Evolutionary conservation across 2,329 filamentous ascomycete genomes (phyloP), one percentile per base, ranked within the genome.

Genomic region (Cercospora berteroae): DNA sequence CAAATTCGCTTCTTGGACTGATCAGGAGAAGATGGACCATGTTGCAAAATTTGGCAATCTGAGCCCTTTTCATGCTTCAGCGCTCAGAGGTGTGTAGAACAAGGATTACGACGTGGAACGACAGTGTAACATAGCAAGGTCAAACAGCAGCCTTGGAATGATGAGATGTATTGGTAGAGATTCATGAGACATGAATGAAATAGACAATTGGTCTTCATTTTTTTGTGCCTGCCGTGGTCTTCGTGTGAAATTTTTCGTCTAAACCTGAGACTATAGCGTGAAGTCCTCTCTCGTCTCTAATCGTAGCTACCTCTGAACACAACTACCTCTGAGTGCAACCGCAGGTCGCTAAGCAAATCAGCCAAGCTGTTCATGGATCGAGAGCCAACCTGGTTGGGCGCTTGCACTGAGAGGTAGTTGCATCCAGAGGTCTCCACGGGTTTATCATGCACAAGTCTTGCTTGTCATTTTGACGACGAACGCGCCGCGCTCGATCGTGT

Each of bases 401-500:
- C 16, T 42, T n/a, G 3, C 36, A 42, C 36, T 42, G 6, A n/a
- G 3, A 42, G 16, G 16, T n/a, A 42, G 16, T 42, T 42, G 6
- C 36, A n/a, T 42, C n/a, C 6, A 42, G 16, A 42, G 16, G 16
- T n/a, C n/a, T 42, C 16, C 16, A 42, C 36, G 36, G n/a, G n/a
- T 0, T 9, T 6, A 58, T 58, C 29, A 36, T 33, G 55, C 55
- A 50, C 59, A 62, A n/a, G 59, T 62, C 39, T 61, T 59, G 33
- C 63, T 59, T 33, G 60, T 68, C 65, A 67, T 64, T 77, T 83
- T 85, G 10, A 85, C 77, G 6, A 82, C 79, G 56, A 81, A 85
- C 5, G 80, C 79, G 62, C 84, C 84, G 6, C 83, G 77, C 76
- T 85, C 83, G 63, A 85, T 85, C 4, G 80, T 83, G 75, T 85